Base-by-base conservation (phyloP, 306 rosid genomes). In the Begonia fuchsioides region DNA sequence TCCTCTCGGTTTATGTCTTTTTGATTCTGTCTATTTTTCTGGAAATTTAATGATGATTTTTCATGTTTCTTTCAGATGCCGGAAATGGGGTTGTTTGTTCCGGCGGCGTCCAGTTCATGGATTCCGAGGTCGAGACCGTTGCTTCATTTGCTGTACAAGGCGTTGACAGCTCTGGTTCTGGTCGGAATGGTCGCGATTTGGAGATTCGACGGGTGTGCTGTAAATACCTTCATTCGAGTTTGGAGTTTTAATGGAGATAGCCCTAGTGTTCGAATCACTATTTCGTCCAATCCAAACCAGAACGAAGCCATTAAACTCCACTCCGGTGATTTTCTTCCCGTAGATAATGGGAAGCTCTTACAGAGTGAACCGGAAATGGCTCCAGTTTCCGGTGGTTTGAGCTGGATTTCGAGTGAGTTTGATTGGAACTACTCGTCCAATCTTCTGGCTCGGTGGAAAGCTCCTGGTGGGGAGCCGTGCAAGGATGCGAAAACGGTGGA, bases 401-500 rank as follows among this genome's bases (percentile, higher is more conserved):
- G 56, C 40, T 87, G 96, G 96, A 57, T 82, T 73, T 58, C 71
- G 13, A 69, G 67, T 67, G 86, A 71, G 3, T 61, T 82, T 16
- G 92, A 87, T 52, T 72, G 73, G 12, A 64, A 77, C 45, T 67
- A 75, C 26, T 79, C 87, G 18, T 61, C 69, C 47, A 83, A 64
- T 69, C 82, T 87, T 55, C 51, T 87, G 11, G 78, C 96, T 15
- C 35, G 61, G 12, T 87, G 93, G 96, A 63, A 72, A 51, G 62
- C 78, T 65, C 79, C 79, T 1, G 93, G 93, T 16, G 85, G 93
- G 14, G 70, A 72, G 63, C 81, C 94, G 6, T 82, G 96, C 49
- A 71, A 39, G 57, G 93, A 73, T 64, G 73, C 87, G 0, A 69
- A 15, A 66, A 77, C 96, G 1, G 72, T 57, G 41, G 68, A 58